Conservation (phyloP, 805 yeast genomes). For the Wickerhamiella hasegawae region DNA sequence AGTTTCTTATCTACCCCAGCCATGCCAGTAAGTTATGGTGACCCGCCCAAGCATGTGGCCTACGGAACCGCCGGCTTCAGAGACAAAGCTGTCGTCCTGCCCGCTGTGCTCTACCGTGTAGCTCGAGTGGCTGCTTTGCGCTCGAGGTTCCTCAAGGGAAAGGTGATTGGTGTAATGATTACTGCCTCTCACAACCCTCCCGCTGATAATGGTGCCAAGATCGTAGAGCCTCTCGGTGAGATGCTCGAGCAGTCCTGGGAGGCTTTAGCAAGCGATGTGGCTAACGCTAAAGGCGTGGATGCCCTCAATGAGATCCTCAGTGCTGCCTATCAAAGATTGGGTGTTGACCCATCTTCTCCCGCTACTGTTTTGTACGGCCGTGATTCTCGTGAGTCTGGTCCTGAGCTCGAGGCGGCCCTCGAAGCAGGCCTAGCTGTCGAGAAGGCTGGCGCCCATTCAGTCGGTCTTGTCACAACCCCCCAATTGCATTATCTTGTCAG, state of each 20-base stretch:
- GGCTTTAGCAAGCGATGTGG: constrained; percentile 56
- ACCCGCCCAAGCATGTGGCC: constrained; percentile 19
- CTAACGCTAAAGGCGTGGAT: constrained; percentile 43
- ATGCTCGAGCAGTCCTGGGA: constrained; percentile 86
- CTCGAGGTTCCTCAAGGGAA: constrained; percentile 51
- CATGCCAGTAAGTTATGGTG: too few species aligned
- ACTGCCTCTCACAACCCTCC: constrained; percentile 96
- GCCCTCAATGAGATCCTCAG: constrained; percentile 28
- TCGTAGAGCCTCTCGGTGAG: constrained; percentile 87
- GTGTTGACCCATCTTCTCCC: constrained; percentile 30
- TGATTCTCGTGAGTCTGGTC: constrained; percentile 82
- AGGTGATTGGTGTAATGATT: constrained; percentile 85
- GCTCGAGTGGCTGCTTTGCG: constrained; percentile 73
- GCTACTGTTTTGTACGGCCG: constrained; percentile 54
- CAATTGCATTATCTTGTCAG: constrained; percentile 81
- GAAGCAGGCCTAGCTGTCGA: constrained; percentile 42
- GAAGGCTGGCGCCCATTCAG: constrained; percentile 34
- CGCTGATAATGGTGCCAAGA: constrained; percentile 75
- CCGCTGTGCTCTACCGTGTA: constrained; percentile 68
- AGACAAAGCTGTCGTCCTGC: constrained; percentile 49
- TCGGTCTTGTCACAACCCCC: constrained; percentile 76
- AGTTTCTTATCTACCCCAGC: too few species aligned
- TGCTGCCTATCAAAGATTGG: constrained; percentile 25
- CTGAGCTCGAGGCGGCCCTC: constrained; percentile 40
- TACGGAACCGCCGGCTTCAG: constrained; percentile 99